Conservation (phyloP, 345 rosid genomes). For the Eucalyptus lansdowneana region DNA sequence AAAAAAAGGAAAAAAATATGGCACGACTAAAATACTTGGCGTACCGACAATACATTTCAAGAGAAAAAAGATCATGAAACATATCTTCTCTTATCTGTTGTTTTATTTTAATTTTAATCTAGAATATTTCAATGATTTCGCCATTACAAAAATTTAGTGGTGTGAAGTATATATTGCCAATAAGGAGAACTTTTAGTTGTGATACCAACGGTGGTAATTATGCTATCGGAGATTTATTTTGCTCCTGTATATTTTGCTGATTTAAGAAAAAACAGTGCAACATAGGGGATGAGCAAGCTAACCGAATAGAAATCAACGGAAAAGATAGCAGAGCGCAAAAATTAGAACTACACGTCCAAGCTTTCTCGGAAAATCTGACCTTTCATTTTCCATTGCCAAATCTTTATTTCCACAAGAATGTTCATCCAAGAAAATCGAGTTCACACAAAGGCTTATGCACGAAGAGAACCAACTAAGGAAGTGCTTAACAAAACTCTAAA, state of each 20-base stretch:
- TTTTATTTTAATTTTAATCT: too few relatives aligned
- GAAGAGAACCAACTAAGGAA: not conserved
- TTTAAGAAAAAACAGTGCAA: too few relatives aligned
- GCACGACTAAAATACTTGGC: not conserved
- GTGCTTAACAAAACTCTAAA: not conserved
- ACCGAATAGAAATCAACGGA: too few relatives aligned
- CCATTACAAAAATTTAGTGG: not conserved
- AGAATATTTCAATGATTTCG: not conserved
- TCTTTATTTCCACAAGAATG: not conserved
- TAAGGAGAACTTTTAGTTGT: not conserved
- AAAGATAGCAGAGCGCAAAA: not conserved
- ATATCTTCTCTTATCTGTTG: not conserved
- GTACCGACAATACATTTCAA: not conserved
- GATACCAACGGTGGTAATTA: not conserved
- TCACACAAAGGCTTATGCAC: not conserved
- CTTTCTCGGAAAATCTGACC: too few relatives aligned
- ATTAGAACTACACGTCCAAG: not conserved
- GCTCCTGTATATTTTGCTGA: too few relatives aligned
- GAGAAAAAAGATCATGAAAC: not conserved
- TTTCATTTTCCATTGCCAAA: not conserved
- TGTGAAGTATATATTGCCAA: not conserved
- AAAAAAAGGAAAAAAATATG: not conserved
- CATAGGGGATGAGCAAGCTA: too few relatives aligned
- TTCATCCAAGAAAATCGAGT: not conserved
- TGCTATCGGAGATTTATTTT: too few relatives aligned